Evolutionary conservation across 805 yeast species (phyloP).

Genomic region (Jamesozyma lodderae): DNA sequence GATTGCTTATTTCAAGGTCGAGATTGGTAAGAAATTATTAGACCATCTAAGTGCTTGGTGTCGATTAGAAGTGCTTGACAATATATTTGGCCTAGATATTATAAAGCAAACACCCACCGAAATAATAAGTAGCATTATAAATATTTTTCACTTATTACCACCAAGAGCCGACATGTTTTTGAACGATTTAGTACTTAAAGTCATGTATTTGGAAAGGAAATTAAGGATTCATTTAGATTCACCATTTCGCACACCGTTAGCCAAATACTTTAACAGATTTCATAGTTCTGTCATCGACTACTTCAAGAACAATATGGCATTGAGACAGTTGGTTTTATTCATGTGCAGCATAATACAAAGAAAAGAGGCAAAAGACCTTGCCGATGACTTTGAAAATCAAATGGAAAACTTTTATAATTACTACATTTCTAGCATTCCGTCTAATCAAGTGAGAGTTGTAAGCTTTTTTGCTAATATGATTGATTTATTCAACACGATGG

Average conservation of each 20-base stretch:
- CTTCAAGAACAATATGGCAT: conserved; percentile 56
- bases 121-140: conserved; percentile 80
- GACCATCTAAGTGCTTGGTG: conserved; percentile 97
- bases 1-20: conserved; percentile 91
- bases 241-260: conserved; percentile 87
- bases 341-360: conserved; percentile 28
- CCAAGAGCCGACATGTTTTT: conserved; percentile 86
- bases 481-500: conserved; percentile 51
- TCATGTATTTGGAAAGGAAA: conserved; percentile 70
- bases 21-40: conserved; percentile 83
- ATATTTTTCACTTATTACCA: conserved; percentile 86
- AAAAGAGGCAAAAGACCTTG: conserved; percentile 37
- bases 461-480: conserved; percentile 58
- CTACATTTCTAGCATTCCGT: conserved; percentile 37
- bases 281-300: conserved; percentile 64
- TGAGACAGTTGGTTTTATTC: conserved; percentile 45
- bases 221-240: conserved; percentile 77
- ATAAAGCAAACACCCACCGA: conserved; percentile 74
- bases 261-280: conserved; percentile 76
- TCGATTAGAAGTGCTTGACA: conserved; percentile 65
- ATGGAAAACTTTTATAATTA: conserved; percentile 40
- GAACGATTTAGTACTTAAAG: conserved; percentile 72
- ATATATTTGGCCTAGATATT: conserved; percentile 71
- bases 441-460: conserved; percentile 28
- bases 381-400: conserved; percentile 46